Percentiles rank a stretch among this genome's conserved stretches.
phyloP scores from a whole-genome alignment of 2,329 filamentous ascomycete species.

The Nemania sp. region DNA sequence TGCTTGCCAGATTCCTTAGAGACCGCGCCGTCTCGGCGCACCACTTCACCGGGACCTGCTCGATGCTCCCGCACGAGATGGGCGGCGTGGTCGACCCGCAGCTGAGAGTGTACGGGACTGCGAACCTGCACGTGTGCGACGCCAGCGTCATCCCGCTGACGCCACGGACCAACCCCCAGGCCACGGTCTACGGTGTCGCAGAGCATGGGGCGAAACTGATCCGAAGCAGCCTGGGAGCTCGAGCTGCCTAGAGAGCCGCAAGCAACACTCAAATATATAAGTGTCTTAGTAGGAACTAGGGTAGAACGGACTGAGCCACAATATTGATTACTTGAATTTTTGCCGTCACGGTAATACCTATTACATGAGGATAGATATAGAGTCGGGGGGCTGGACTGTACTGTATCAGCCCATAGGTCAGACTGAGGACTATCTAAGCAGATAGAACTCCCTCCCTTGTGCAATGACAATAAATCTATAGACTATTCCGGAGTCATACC shows the following conservation, averaged over 20 bases:
- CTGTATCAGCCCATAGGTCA: too few species aligned
- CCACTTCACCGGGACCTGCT: background rate
- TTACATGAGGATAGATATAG: too few species aligned
- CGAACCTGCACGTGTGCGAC: background rate
- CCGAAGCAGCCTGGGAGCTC: background rate
- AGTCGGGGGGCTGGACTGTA: too few species aligned
- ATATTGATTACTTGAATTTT: too few species aligned
- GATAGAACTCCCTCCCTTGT: too few species aligned
- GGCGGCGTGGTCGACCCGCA: conserved; percentile 1
- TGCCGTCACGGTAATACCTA: too few species aligned
- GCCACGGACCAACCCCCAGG: background rate
- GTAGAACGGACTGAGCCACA: too few species aligned
- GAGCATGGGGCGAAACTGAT: background rate
- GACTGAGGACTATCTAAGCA: too few species aligned
- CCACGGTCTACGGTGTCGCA: background rate
- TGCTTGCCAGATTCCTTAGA: background rate
- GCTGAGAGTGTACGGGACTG: background rate
- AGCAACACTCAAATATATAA: too few species aligned
- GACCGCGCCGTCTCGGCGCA: conserved; percentile 1
- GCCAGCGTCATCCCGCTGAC: background rate
- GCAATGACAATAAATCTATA: too few species aligned
- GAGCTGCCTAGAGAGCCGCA: background rate
- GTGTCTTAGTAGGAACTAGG: too few species aligned
- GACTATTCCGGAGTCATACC: too few species aligned
- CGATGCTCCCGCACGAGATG: conserved; percentile 2